These are phyloP conservation scores for Linnemannia hyalina DNA, from an alignment of 192 early-diverging fungal genomes.

Conservation along the genomic window DNA sequence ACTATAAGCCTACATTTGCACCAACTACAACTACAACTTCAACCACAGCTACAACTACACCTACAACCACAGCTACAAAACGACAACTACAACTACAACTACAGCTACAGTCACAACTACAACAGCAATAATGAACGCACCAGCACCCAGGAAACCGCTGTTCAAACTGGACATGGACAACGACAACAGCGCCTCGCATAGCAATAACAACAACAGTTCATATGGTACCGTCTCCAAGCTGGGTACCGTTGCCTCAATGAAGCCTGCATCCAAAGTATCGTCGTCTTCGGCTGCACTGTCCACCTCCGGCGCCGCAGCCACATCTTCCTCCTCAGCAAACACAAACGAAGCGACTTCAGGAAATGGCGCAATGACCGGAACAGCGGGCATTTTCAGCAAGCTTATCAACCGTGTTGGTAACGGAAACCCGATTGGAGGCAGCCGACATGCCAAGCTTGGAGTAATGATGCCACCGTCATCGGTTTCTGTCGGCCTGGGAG, in stretches of 20 bases:
- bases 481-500: constrained; percentile 35
- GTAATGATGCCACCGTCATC: constrained; percentile 46
- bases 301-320: background rate
- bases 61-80: background rate
- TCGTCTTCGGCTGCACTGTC: background rate
- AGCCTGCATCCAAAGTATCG: background rate
- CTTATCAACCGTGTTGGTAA: constrained; percentile 45
- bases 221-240: background rate
- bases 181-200: constrained; percentile 3
- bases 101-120: background rate
- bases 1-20: background rate
- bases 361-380: background rate
- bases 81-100: background rate
- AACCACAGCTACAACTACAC: background rate
- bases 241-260: background rate
- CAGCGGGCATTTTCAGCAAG: constrained; percentile 36
- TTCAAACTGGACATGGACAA: constrained; percentile 35
- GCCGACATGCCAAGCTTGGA: constrained; percentile 36
- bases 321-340: background rate
- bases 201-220: background rate
- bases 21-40: background rate
- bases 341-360: background rate
- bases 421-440: constrained; percentile 50
- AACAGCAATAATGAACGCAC: background rate
- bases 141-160: constrained; percentile 27